Conservation (phyloP, 345 rosid species). For the Cochlearia excelsa region DNA sequence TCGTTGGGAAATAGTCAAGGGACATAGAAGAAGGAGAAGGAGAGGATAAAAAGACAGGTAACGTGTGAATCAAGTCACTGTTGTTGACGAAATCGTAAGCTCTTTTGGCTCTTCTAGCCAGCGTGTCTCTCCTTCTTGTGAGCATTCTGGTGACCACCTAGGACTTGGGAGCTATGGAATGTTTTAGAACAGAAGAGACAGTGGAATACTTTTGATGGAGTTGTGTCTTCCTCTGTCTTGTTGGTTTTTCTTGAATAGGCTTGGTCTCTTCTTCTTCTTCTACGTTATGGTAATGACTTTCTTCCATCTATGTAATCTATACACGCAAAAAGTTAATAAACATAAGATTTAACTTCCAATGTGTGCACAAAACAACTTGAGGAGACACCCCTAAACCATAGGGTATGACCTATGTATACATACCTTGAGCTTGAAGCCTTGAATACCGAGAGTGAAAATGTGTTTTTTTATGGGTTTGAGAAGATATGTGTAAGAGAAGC, state of each 20-base stretch:
- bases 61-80: conserved; percentile 35
- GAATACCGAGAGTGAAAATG: not conserved
- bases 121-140: conserved; percentile 87
- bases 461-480: not conserved
- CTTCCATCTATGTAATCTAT: conserved; percentile 18
- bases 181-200: conserved; percentile 79
- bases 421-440: conserved; percentile 17
- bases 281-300: conserved; percentile 21
- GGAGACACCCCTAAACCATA: no score
- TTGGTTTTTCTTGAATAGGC: conserved; percentile 29
- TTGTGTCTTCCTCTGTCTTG: conserved; percentile 30
- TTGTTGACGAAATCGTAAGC: conserved; percentile 42
- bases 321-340: not conserved
- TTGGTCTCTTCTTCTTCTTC: conserved; percentile 38
- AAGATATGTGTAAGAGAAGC: conserved; percentile 24
- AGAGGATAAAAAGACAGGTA: conserved; percentile 37
- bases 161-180: conserved; percentile 85
- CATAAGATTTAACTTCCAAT: no score
- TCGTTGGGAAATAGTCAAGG: conserved; percentile 34
- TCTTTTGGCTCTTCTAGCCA: conserved; percentile 67
- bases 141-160: conserved; percentile 95
- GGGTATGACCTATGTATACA: not conserved
- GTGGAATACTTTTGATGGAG: conserved; percentile 53
- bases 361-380: not conserved
- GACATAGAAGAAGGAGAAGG: no score